Evolutionary conservation across 805 yeast genomes (phyloP).

Genomic region (Nakazawaea molendinolei): DNA sequence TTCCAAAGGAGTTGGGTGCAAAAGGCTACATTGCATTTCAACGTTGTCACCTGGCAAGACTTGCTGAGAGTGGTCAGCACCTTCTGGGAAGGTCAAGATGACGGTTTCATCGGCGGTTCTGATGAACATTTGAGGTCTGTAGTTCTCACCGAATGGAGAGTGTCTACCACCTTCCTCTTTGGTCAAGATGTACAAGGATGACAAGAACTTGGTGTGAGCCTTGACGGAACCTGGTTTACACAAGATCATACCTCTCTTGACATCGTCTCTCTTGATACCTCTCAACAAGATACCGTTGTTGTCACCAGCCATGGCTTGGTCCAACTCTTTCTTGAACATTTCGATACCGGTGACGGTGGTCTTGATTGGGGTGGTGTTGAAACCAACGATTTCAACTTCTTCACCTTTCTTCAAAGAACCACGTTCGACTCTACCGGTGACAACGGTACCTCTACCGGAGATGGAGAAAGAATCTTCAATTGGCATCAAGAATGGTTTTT

Average conservation of each 20-base stretch:
- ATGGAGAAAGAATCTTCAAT: constrained; percentile 96
- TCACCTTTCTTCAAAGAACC: constrained; percentile 97
- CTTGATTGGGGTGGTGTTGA: constrained; percentile 79
- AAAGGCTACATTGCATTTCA: constrained; percentile 88
- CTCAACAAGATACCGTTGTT: constrained; percentile 96
- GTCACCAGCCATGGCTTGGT: constrained; percentile 98
- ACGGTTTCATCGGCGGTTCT: constrained; percentile 96
- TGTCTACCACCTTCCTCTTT: constrained; percentile 99
- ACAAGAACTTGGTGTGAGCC: constrained; percentile 90
- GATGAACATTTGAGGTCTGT: constrained; percentile 96
- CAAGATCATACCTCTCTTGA: constrained; percentile 95
- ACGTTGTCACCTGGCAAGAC: constrained; percentile 98
- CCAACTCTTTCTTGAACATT: constrained; percentile 99
- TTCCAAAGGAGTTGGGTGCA: constrained; percentile 90
- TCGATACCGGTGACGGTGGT: constrained; percentile 97
- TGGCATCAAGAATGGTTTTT: constrained; percentile 94
- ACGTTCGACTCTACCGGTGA: constrained; percentile 98
- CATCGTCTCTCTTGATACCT: constrained; percentile 97
- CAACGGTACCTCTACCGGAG: constrained; percentile 99
- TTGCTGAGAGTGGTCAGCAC: constrained; percentile 80
- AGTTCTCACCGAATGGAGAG: constrained; percentile 93
- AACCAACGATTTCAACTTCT: constrained; percentile 95
- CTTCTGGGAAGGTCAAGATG: constrained; percentile 81
- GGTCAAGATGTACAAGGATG: constrained; percentile 86
- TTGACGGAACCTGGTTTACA: constrained; percentile 89